Base-by-base conservation (phyloP, 331 rosid genomes). In the Malus hybrid region DNA sequence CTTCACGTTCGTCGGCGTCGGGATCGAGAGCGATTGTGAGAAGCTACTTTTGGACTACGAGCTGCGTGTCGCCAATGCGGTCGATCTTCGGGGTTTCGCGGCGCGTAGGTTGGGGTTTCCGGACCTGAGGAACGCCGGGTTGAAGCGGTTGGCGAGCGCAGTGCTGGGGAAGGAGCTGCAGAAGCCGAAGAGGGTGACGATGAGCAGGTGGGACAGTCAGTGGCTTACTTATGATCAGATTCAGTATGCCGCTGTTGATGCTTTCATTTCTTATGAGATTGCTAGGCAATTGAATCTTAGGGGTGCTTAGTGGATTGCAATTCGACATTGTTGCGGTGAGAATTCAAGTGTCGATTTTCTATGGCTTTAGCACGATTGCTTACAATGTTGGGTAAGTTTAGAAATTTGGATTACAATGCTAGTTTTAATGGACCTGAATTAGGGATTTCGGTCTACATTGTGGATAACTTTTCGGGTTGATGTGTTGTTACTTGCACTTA, bases 221-320 rank as follows among this genome's bases (percentile, higher is more conserved):
- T 82, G 87, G 90, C 97, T 87, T 3, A 56, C 42, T 57, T 14
- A 19, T 0, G 12, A 4, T 6, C 97, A 89, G 90, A 87, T 91
- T 2, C 85, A 83, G 83, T 91, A 91, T 74, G 97, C 97, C 4
- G 72, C 88, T 20, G 2, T 89, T 56, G 97, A 91, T 81, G 97
- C 95, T 5, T 91, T 76, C 13, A n/a, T 91, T 24, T 85, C 95
- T 6, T 89, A 69, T 42, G 87, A 86, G 75, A 79, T 89, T 70
- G 93, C 73, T 1, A 85, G 77, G 79, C 4, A 6, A 14, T 73
- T 90, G 71, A 61, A 60, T 55, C 34, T 59, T 59, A n/a, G 61
- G 22, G 22, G 27, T 55, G 61, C 11, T 19, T 55, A 18, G n/a
- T 55, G 8, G 61, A 55, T 55, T 55, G 12, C 2, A 55, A 42